Base-by-base conservation (phyloP, 1,284 basidiomycete species). In the Ustilago loliicola region DNA sequence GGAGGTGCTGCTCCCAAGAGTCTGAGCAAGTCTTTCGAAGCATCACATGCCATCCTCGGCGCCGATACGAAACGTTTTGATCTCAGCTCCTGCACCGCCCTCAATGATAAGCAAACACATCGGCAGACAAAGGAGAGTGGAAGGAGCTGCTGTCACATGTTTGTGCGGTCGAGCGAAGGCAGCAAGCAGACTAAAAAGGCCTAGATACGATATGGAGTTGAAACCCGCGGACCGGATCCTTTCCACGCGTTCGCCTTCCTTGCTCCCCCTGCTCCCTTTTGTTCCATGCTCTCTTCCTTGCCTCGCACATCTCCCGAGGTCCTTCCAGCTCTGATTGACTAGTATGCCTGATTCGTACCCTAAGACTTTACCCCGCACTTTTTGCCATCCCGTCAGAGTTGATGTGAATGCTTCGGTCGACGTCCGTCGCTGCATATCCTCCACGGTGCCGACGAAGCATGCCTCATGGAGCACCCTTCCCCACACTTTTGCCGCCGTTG, bases 141-240 rank as follows among this genome's bases (percentile, higher is more conserved):
- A 34, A 34, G 11, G 36, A 38, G 36, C 36, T 38, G 36, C 36
- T 8, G 36, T 15, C 17, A 38, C 9, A 7, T 47, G n/a, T 3
- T 23, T 47, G n/a, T 23, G n/a, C n/a, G 5, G n/a, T 47, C 45
- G 19, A 23, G 40, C 40, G 8, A 8, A 17, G n/a, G 40, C 40
- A 36, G 52, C 3, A 30, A 36, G 52, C 3, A 30, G 52, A 21
- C 29, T 23, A 7, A 15, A 30, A 17, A 54, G 27, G 19, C 8
- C 21, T 2, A 42, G 34, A 55, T 25, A 30, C 4, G 40, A n/a
- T 23, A 57, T 15, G 27, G 38, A 57, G 23, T 2, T 19, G 3
- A 29, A 9, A 52, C 53, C 69, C 69, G 69, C 69, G 69, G 69
- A 56, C 59, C 63, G 69, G 69, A 57, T 48, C 69, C 69, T 61